phyloP scores from a whole-genome alignment of 495 filamentous ascomycete genomes.

The Talaromyces thailandensis region DNA sequence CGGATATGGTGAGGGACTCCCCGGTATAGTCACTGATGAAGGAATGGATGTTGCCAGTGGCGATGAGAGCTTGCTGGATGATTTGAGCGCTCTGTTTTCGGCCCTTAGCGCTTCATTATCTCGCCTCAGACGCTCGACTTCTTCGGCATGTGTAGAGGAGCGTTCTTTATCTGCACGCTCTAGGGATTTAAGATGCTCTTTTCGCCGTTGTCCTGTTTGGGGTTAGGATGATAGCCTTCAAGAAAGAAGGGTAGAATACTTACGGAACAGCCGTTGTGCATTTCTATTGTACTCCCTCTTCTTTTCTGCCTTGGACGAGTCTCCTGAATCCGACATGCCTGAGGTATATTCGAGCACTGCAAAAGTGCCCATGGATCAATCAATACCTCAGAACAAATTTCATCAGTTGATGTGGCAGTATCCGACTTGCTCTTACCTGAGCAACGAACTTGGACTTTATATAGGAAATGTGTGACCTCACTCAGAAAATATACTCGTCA shows the following conservation, averaged over 20 bases:
- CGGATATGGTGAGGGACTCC: conserved; percentile 4
- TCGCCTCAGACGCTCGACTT: conserved; percentile 23
- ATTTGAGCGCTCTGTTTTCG: conserved; percentile 21
- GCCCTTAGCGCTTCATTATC: conserved; percentile 19
- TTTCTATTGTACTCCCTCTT: conserved; percentile 14
- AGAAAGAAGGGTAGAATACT: not conserved
- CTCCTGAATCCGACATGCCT: conserved; percentile 10
- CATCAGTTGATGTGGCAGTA: not conserved
- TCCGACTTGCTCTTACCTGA: not conserved
- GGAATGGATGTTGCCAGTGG: conserved; percentile 3
- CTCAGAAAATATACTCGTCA: not conserved
- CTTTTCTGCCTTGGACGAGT: conserved; percentile 9
- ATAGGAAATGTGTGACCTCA: not conserved
- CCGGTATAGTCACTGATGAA: not conserved
- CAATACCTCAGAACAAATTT: not conserved
- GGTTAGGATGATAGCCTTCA: not conserved
- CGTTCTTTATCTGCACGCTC: conserved; percentile 25
- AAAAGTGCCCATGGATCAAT: not conserved
- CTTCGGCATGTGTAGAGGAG: conserved; percentile 21
- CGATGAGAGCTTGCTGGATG: not conserved
- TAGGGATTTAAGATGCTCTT: conserved; percentile 28
- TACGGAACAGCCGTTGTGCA: conserved; percentile 12
- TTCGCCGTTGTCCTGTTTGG: conserved; percentile 20
- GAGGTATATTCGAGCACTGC: not conserved
- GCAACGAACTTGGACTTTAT: not conserved